Conservation (phyloP, 2,329 filamentous ascomycete genomes). For the Biscogniauxia sp. region DNA sequence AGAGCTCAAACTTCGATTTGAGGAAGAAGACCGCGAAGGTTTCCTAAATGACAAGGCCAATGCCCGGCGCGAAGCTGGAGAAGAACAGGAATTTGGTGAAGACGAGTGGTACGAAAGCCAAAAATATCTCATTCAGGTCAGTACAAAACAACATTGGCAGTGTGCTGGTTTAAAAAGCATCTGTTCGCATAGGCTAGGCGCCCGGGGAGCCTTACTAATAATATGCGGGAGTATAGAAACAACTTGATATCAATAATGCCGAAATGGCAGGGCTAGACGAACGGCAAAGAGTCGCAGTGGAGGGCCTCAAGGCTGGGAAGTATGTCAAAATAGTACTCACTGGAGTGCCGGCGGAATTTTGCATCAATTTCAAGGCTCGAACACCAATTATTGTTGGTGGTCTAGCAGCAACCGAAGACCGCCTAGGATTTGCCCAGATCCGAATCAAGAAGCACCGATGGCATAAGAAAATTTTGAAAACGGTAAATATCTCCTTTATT, state of each 20-base stretch:
- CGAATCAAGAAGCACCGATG: conserved; percentile 96
- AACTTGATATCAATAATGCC: conserved; percentile 92
- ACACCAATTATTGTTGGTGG: conserved; percentile 87
- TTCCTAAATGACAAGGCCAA: conserved; percentile 87
- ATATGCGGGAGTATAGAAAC: conserved; percentile 54
- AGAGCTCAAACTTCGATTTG: conserved; percentile 89
- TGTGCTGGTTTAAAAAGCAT: background rate
- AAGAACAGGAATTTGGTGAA: conserved; percentile 82
- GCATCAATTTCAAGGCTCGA: conserved; percentile 74
- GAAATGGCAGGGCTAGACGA: conserved; percentile 90
- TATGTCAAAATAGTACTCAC: conserved; percentile 91
- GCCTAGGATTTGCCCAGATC: conserved; percentile 92
- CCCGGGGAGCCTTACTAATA: background rate
- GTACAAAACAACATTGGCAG: background rate
- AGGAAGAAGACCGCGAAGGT: conserved; percentile 96
- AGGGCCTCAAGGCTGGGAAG: conserved; percentile 87
- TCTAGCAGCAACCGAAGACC: conserved; percentile 88
- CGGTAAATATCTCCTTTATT: conserved; percentile 31
- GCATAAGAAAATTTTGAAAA: conserved; percentile 99
- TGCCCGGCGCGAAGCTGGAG: conserved; percentile 66
- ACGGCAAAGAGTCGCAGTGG: conserved; percentile 75
- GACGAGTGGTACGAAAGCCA: conserved; percentile 99
- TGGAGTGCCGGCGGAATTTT: conserved; percentile 87
- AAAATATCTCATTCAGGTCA: conserved; percentile 76
- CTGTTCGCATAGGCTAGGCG: too few relatives aligned